Percentiles rank a stretch among this genome's conserved stretches.
phyloP scores from a whole-genome alignment of 2,329 filamentous ascomycete genomes.

The Aspergillus sp. region DNA sequence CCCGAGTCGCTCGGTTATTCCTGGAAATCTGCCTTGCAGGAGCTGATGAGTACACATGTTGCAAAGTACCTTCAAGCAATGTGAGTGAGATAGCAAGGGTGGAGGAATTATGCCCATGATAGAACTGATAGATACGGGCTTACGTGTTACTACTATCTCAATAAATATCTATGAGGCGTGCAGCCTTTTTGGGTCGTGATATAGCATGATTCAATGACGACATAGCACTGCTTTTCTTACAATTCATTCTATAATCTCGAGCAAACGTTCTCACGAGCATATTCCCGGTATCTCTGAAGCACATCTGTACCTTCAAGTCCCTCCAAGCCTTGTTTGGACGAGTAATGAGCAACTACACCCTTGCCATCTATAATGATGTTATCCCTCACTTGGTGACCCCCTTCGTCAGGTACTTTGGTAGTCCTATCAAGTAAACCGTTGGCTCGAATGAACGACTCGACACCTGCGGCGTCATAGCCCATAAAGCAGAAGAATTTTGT shows the following conservation, averaged over 20 bases:
- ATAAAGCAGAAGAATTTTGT: conserved; percentile 60
- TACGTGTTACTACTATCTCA: too few species aligned
- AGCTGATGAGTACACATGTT: conserved; percentile 33
- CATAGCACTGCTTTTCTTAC: not conserved
- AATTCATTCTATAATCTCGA: conserved; percentile 16
- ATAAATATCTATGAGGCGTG: too few species aligned
- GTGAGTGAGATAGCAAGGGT: not conserved
- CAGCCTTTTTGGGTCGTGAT: too few species aligned
- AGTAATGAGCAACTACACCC: conserved; percentile 60
- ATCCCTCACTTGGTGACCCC: conserved; percentile 30
- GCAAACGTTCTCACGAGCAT: conserved; percentile 59
- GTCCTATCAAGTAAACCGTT: conserved; percentile 43
- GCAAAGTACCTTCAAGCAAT: conserved; percentile 25
- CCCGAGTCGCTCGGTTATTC: conserved; percentile 32
- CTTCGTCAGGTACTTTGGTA: conserved; percentile 26
- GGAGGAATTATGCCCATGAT: too few species aligned
- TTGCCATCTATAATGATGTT: conserved; percentile 58
- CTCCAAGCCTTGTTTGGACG: conserved; percentile 48
- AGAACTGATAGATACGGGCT: not conserved
- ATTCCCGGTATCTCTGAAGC: conserved; percentile 57
- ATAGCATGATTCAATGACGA: too few species aligned
- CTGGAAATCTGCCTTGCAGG: conserved; percentile 34
- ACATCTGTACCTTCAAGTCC: conserved; percentile 58
- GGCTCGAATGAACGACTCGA: conserved; percentile 48
- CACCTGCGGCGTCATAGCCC: conserved; percentile 56